A percentile compares a stretch with the other conserved stretches of the same genome.
Conservation (phyloP, 164 flowering plant species). For the Aristolochia fimbriata region DNA sequence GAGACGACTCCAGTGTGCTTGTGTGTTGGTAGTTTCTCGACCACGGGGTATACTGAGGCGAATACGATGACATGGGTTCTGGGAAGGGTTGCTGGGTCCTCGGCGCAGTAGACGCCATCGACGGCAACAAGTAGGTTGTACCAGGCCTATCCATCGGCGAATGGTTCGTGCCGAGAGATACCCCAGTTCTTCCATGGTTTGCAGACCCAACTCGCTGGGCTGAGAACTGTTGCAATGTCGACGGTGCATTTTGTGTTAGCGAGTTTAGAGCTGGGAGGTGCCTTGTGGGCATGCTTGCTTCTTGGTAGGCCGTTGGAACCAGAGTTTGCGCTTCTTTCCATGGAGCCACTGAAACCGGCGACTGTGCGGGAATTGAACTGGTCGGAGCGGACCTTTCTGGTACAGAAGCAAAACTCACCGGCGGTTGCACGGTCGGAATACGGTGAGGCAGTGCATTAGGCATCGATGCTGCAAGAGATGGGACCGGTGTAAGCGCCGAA, state of each 20-base stretch:
- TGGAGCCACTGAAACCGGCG: neutral
- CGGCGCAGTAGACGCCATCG: neutral
- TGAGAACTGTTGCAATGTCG: no score
- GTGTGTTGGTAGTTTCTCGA: conserved; percentile 2
- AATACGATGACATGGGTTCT: conserved; percentile 10
- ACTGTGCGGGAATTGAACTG: neutral
- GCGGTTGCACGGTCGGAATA: neutral
- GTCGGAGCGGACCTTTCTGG: neutral
- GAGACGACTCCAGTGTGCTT: conserved; percentile 16
- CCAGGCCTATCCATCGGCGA: neutral
- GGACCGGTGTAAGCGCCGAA: neutral
- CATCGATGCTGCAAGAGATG: neutral
- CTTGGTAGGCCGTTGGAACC: neutral
- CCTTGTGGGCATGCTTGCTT: no score
- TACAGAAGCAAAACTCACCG: neutral
- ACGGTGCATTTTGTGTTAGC: no score
- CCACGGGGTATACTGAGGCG: conserved; percentile 10
- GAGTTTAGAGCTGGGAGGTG: no score
- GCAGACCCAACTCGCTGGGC: no score
- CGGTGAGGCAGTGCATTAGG: neutral
- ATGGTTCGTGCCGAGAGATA: neutral
- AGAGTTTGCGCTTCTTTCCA: neutral
- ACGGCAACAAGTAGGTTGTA: neutral
- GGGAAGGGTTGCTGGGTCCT: conserved; percentile 14
- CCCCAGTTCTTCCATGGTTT: no score